Percentiles rank a stretch among this genome's conserved stretches.
These are phyloP conservation scores for Cryptococcus maquisensis DNA, from an alignment of 1,284 basidiomycete genomes.

Conservation along the genomic window DNA sequence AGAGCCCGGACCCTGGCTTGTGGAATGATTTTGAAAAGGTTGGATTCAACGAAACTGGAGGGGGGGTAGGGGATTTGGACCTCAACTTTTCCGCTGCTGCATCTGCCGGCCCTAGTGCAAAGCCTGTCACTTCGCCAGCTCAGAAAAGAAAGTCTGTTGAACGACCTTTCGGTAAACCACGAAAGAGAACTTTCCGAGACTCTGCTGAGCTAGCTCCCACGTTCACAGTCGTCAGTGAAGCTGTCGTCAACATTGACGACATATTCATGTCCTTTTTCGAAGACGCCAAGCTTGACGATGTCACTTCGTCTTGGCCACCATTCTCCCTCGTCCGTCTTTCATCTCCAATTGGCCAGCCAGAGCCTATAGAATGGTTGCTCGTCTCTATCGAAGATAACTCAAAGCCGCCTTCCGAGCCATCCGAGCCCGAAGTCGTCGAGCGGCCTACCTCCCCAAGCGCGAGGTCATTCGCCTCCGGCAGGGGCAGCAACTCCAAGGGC, in stretches of 20 bases:
- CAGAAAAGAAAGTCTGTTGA: not conserved
- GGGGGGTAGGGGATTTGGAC: conserved; percentile 1
- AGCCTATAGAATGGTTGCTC: conserved; percentile 29
- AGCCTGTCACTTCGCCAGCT: not conserved
- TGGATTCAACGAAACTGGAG: conserved; percentile 15
- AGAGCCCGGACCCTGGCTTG: not conserved
- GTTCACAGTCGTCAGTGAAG: conserved; percentile 17
- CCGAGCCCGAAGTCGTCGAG: not conserved
- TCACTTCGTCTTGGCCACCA: conserved; percentile 26
- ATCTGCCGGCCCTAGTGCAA: not conserved
- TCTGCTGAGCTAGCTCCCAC: not conserved
- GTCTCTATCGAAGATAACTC: conserved; percentile 25
- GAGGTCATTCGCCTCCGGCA: conserved; percentile 14
- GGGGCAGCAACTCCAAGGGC: conserved; percentile 17
- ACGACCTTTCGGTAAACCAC: too few species aligned
- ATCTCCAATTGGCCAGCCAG: conserved; percentile 1
- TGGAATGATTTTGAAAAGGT: conserved; percentile 23
- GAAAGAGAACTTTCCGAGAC: conserved; percentile 5
- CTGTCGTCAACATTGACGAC: conserved; percentile 34
- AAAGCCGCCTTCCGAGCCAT: not conserved
- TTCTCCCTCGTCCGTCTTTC: conserved; percentile 33
- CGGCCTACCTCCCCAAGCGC: conserved; percentile 21
- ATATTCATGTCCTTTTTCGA: conserved; percentile 37
- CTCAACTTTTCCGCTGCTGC: conserved; percentile 8
- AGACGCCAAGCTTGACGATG: conserved; percentile 31